Percentiles rank a stretch among this genome's conserved stretches.
These are phyloP conservation scores for Candida takata DNA, from an alignment of 805 yeast genomes.

Conservation along the genomic window DNA sequence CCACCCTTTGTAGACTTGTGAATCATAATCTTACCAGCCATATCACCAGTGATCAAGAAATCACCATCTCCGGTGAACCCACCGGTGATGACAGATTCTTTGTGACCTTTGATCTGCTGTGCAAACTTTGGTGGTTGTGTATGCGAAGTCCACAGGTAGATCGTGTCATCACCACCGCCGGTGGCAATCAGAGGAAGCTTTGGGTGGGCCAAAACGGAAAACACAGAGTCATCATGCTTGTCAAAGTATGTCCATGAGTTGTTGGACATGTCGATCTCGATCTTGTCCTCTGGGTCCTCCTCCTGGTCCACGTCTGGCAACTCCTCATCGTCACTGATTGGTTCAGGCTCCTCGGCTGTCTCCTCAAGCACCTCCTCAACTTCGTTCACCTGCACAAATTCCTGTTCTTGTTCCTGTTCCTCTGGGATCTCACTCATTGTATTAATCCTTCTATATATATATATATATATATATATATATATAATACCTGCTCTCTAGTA, in stretches of 20 bases:
- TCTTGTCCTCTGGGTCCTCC: slow-evolving; percentile 35
- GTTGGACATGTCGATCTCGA: slow-evolving; percentile 83
- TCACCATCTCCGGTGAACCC: slow-evolving; percentile 81
- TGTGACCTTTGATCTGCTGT: slow-evolving; percentile 70
- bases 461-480: too few relatives aligned
- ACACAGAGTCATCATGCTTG: slow-evolving; percentile 81
- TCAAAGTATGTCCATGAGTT: slow-evolving; percentile 89
- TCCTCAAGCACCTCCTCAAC: slow-evolving; percentile 35
- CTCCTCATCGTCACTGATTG: slow-evolving; percentile 25
- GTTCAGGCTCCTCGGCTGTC: slow-evolving; percentile 20
- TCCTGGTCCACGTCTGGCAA: slow-evolving; percentile 31
- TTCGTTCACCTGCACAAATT: slow-evolving; percentile 35
- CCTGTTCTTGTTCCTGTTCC: slow-evolving; percentile 21
- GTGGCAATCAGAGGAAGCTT: slow-evolving; percentile 76
- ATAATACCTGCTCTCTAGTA: too few relatives aligned
- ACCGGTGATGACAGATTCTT: slow-evolving; percentile 81
- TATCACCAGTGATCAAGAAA: slow-evolving; percentile 82
- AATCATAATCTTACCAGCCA: slow-evolving; percentile 81
- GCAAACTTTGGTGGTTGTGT: slow-evolving; percentile 77
- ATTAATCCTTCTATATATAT: too few relatives aligned
- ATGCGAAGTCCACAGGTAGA: slow-evolving; percentile 89
- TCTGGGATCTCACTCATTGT: slow-evolving; percentile 9
- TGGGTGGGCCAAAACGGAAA: slow-evolving; percentile 78
- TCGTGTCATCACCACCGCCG: slow-evolving; percentile 93
- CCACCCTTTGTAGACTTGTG: slow-evolving; percentile 70